Percentiles rank a stretch among this genome's conserved stretches.
Evolutionary conservation across 2,329 filamentous ascomycete species (phyloP).

Genomic region (Diaporthe velutina): DNA sequence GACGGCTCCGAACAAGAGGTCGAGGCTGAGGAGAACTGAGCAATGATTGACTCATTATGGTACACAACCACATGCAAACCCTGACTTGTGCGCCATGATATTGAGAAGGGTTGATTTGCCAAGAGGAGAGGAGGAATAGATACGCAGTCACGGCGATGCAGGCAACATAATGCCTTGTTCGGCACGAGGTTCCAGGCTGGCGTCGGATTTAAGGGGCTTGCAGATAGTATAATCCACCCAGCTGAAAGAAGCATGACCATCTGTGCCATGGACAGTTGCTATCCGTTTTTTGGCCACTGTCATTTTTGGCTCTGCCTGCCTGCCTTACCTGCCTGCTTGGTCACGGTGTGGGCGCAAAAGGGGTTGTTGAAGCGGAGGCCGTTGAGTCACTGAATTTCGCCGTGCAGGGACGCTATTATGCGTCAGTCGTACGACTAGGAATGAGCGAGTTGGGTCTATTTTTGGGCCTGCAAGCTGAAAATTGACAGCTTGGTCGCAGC

Average conservation of each 20-base stretch:
- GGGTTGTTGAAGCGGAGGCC: not conserved
- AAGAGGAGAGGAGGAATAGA: not conserved
- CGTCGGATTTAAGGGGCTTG: not conserved
- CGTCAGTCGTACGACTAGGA: constrained; percentile 14
- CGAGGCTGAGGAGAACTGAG: constrained; percentile 47
- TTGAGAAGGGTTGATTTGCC: not conserved
- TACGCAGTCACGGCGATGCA: not conserved
- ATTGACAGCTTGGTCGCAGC: not conserved
- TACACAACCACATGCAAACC: not conserved
- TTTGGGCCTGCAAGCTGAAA: constrained; percentile 17
- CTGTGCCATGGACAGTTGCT: not conserved
- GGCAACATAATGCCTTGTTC: not conserved
- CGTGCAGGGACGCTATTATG: not conserved
- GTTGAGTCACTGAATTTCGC: not conserved
- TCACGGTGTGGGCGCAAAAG: not conserved
- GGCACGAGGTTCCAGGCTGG: not conserved
- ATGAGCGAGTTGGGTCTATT: constrained; percentile 5
- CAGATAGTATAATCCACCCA: not conserved
- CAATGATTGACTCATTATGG: constrained; percentile 6
- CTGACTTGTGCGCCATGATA: not conserved
- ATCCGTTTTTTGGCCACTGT: not conserved
- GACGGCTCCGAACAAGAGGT: constrained; percentile 47
- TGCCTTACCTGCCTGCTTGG: not conserved
- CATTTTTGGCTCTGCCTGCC: too few relatives aligned
- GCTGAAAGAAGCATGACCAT: not conserved